Conservation (phyloP, 192 early-diverging fungal genomes). For the Diversispora epigaea region DNA sequence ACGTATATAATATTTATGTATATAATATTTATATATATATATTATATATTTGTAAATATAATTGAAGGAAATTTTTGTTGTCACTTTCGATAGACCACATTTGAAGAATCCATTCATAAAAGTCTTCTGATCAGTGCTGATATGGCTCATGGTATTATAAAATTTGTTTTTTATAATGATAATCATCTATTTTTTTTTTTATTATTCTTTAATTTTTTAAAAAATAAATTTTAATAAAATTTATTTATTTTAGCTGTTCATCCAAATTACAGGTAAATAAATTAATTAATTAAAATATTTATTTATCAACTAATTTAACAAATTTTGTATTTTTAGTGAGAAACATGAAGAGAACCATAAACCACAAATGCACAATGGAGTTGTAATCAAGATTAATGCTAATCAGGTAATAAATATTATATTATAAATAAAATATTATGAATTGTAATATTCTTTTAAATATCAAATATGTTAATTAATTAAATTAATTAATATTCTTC, state of each 20-base stretch:
- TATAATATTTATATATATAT: not conserved
- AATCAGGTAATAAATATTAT: constrained; percentile 71
- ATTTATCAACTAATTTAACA: not conserved
- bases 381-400: constrained; percentile 95
- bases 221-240: not conserved
- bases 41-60: not conserved
- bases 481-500: not conserved
- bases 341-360: constrained; percentile 94
- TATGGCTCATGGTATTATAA: constrained; percentile 83
- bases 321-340: too few species aligned
- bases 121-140: constrained; percentile 89
- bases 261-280: constrained; percentile 47
- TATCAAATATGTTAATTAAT: not conserved
- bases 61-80: not conserved
- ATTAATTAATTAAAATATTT: not conserved
- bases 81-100: constrained; percentile 55
- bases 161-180: too few species aligned
- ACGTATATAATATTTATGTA: not conserved
- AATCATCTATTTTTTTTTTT: not conserved
- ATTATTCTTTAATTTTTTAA: not conserved
- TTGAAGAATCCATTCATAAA: constrained; percentile 81
- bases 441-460: not conserved
- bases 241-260: constrained; percentile 55
- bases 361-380: constrained; percentile 88
- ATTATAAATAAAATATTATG: not conserved